Conservation (phyloP, 371 early-diverging fungal species). For the Catenaria anguillulae region DNA sequence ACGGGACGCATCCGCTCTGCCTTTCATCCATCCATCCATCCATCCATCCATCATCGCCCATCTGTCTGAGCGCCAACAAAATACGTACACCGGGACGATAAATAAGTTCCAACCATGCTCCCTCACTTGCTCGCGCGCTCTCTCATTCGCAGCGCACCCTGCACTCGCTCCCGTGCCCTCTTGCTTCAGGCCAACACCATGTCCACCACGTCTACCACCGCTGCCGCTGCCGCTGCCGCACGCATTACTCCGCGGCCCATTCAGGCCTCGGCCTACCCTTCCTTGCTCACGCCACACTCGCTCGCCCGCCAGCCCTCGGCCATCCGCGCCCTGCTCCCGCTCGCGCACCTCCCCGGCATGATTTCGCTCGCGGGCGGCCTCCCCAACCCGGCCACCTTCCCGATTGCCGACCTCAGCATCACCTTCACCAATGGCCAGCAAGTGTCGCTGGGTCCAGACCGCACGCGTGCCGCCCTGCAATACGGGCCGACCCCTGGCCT, state of each 20-base stretch:
- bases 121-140: too few species aligned
- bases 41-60: too few species aligned
- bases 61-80: too few species aligned
- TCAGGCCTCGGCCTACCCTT: neutral
- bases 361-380: slow-evolving; percentile 53
- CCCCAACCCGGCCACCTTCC: slow-evolving; percentile 54
- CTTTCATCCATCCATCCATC: too few species aligned
- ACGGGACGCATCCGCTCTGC: too few species aligned
- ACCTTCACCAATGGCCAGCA: slow-evolving; percentile 43
- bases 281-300: neutral
- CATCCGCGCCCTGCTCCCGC: slow-evolving; percentile 25
- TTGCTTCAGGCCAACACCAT: too few species aligned
- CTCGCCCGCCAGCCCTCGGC: slow-evolving; percentile 26
- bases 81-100: too few species aligned
- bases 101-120: too few species aligned
- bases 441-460: slow-evolving; percentile 25
- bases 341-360: slow-evolving; percentile 34
- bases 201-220: neutral
- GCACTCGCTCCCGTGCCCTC: too few species aligned
- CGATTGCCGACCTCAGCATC: slow-evolving; percentile 44
- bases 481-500: slow-evolving; percentile 38
- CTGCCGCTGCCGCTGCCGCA: neutral
- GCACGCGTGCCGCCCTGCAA: slow-evolving; percentile 30
- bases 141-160: too few species aligned
- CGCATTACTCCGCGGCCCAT: neutral